These are phyloP conservation scores for Penicillium sp. DNA, from an alignment of 2,329 filamentous ascomycete genomes.

Conservation along the genomic window DNA sequence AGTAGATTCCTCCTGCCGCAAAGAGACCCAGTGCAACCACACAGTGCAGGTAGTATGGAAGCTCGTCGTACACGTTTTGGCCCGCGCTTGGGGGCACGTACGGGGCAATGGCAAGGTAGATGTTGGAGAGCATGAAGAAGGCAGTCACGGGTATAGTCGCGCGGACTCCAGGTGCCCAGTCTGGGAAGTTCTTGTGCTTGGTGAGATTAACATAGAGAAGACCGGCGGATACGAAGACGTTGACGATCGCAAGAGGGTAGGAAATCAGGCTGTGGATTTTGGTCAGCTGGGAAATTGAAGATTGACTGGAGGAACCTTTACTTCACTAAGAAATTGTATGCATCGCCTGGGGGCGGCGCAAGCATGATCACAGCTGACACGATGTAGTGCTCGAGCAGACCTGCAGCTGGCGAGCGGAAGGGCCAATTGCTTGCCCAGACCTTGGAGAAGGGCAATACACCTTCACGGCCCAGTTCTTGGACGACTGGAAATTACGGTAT, in stretches of 20 bases:
- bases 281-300: neutral
- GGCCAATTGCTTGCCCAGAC: slow-evolving; percentile 72
- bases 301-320: slow-evolving; percentile 22
- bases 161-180: slow-evolving; percentile 53
- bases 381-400: slow-evolving; percentile 64
- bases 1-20: slow-evolving; percentile 53
- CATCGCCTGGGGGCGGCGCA: slow-evolving; percentile 66
- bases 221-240: slow-evolving; percentile 53
- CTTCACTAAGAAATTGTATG: slow-evolving; percentile 63
- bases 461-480: slow-evolving; percentile 68
- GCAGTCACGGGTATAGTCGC: slow-evolving; percentile 53
- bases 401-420: slow-evolving; percentile 63
- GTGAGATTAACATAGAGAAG: slow-evolving; percentile 51
- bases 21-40: slow-evolving; percentile 55
- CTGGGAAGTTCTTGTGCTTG: slow-evolving; percentile 39
- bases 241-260: slow-evolving; percentile 49
- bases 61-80: slow-evolving; percentile 53
- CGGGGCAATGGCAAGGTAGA: slow-evolving; percentile 55
- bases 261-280: slow-evolving; percentile 34
- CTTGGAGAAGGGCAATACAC: slow-evolving; percentile 64
- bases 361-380: slow-evolving; percentile 66
- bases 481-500: slow-evolving; percentile 28
- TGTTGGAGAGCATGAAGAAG: slow-evolving; percentile 56
- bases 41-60: slow-evolving; percentile 57
- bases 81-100: slow-evolving; percentile 52